phyloP scores from a whole-genome alignment of 306 rosid species.

The Fragaria vesca region DNA sequence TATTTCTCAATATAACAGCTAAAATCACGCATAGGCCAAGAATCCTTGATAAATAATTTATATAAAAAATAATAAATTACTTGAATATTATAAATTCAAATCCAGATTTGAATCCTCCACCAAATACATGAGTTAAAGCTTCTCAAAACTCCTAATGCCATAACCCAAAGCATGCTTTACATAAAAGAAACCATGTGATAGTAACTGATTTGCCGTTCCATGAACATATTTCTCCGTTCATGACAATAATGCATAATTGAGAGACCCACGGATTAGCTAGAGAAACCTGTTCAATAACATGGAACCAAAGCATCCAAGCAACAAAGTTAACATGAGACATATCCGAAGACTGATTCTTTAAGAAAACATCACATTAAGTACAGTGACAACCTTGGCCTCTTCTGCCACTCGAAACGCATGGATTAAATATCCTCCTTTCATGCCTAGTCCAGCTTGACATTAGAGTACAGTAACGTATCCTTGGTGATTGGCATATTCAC shows the following conservation, averaged over 20 bases:
- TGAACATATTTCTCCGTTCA: slow-evolving; percentile 27
- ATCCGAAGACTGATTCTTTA: slow-evolving; percentile 26
- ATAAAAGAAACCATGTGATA: slow-evolving; percentile 11
- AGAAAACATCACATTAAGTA: slow-evolving; percentile 27
- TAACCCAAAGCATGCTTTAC: slow-evolving; percentile 37
- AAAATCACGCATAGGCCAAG: too few relatives aligned
- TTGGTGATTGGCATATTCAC: slow-evolving; percentile 71
- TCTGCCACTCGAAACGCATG: slow-evolving; percentile 27
- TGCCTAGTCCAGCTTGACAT: slow-evolving; percentile 78
- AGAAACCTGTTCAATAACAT: slow-evolving; percentile 34
- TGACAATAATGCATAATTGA: slow-evolving; percentile 22
- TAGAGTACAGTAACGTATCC: slow-evolving; percentile 89
- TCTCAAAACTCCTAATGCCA: slow-evolving; percentile 9
- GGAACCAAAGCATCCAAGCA: slow-evolving; percentile 22
- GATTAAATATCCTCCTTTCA: slow-evolving; percentile 9
- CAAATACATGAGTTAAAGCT: too few relatives aligned
- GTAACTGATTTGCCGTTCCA: slow-evolving; percentile 4
- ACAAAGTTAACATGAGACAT: slow-evolving; percentile 33
- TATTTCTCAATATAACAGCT: too few relatives aligned
- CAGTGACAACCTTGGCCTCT: slow-evolving; percentile 32
- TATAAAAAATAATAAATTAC: too few relatives aligned
- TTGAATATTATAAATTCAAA: neutral
- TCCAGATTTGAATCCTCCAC: neutral
- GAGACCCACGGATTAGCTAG: slow-evolving; percentile 37
- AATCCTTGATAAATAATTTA: too few relatives aligned